These are phyloP conservation scores for Cyclostephanos tholiformis DNA, from an alignment of 108 stramenopile species.

Conservation along the genomic window DNA sequence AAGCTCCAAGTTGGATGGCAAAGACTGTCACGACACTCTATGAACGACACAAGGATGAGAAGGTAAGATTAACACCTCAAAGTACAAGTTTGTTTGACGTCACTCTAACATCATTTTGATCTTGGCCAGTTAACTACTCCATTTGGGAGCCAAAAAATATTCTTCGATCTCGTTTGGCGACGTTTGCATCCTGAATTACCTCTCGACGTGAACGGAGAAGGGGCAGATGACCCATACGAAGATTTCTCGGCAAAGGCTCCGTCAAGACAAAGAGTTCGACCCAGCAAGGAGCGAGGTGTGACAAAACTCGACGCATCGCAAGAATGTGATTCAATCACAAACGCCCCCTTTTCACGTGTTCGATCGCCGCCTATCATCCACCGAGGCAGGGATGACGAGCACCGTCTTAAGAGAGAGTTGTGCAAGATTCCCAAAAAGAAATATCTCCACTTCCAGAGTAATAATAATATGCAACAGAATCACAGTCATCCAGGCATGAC, in stretches of 20 bases:
- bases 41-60: constrained; percentile 68
- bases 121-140: constrained; percentile 22
- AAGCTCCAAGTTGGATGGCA: constrained; percentile 70
- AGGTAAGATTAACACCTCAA: constrained; percentile 25
- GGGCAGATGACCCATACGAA: not conserved
- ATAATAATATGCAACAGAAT: constrained; percentile 1
- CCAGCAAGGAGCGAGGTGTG: not conserved
- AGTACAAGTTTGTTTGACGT: not conserved
- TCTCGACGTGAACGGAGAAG: not conserved
- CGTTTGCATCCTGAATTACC: constrained; percentile 46
- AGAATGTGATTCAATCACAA: not conserved
- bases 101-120: not conserved
- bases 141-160: constrained; percentile 51
- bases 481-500: not conserved
- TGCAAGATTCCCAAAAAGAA: constrained; percentile 40
- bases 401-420: not conserved
- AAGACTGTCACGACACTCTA: constrained; percentile 56
- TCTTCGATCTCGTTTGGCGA: constrained; percentile 50
- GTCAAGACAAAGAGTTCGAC: not conserved
- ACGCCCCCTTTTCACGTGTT: not conserved
- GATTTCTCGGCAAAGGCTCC: constrained; percentile 1
- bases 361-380: constrained; percentile 11
- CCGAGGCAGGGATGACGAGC: not conserved
- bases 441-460: constrained; percentile 21
- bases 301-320: not conserved